phyloP scores from a whole-genome alignment of 345 rosid species.

The Stellera chamaejasme region DNA sequence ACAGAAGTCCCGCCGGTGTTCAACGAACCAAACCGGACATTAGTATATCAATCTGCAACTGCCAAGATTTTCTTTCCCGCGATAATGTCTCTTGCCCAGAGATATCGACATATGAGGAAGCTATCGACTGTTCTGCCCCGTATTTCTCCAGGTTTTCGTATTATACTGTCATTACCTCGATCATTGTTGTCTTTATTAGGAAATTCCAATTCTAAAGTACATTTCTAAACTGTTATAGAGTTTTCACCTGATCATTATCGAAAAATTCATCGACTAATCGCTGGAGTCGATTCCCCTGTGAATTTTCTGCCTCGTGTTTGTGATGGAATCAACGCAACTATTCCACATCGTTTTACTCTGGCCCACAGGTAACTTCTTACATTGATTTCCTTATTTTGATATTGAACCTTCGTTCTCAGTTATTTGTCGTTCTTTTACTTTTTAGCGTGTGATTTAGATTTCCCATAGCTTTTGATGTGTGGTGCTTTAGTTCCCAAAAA shows the following conservation, averaged over 20 bases:
- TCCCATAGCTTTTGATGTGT: not conserved
- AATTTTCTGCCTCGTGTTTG: conserved; percentile 14
- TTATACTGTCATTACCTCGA: not conserved
- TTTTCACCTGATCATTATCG: conserved; percentile 23
- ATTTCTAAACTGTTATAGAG: not conserved
- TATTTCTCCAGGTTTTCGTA: conserved; percentile 33
- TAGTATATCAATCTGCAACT: conserved; percentile 16
- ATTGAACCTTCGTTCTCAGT: not conserved
- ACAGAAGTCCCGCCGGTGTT: conserved; percentile 1
- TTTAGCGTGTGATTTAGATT: not conserved
- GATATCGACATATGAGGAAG: conserved; percentile 27
- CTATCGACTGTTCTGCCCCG: conserved; percentile 31
- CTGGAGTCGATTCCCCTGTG: conserved; percentile 14
- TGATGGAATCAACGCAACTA: conserved; percentile 6
- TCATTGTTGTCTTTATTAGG: conserved; percentile 4
- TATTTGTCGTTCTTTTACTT: not conserved
- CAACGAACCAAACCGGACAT: not conserved
- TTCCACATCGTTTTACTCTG: conserved; percentile 15
- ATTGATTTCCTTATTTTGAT: not conserved
- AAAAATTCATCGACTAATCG: conserved; percentile 12
- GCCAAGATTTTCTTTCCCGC: not conserved
- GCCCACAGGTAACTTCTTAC: conserved; percentile 29
- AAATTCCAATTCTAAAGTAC: not conserved
- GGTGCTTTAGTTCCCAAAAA: conserved; percentile 16
- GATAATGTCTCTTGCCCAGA: conserved; percentile 24